Evolutionary conservation across 768 basidiomycete species (phyloP).

Genomic region (Postia placenta): DNA sequence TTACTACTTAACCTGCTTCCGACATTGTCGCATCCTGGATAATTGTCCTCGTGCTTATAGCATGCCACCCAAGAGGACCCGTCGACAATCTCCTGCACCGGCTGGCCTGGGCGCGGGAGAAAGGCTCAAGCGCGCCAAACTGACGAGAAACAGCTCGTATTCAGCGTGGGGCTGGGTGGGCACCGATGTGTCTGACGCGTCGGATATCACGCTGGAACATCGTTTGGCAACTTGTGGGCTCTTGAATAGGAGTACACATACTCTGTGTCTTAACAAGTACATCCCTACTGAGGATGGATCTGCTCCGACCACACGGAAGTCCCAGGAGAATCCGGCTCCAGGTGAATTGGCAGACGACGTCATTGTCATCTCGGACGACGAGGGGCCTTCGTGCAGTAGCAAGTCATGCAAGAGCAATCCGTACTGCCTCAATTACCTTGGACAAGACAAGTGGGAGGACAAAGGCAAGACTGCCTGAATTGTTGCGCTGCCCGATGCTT

Average conservation of each 20-base stretch:
- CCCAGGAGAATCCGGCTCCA: constrained; percentile 10
- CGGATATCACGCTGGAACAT: constrained; percentile 64
- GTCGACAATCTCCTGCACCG: constrained; percentile 16
- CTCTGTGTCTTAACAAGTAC: constrained; percentile 58
- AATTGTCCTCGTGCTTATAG: no score
- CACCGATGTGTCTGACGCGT: constrained; percentile 48
- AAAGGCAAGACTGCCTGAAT: constrained; percentile 41
- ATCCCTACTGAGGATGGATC: constrained; percentile 18
- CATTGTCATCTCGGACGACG: constrained; percentile 68
- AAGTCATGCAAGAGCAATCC: constrained; percentile 72
- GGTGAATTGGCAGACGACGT: constrained; percentile 55
- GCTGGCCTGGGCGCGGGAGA: constrained; percentile 54
- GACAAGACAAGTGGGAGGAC: constrained; percentile 77
- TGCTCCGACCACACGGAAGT: constrained; percentile 7
- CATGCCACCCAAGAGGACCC: constrained; percentile 24
- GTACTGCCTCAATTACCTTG: constrained; percentile 83
- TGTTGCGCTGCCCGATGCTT: constrained; percentile 3
- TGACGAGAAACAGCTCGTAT: constrained; percentile 34
- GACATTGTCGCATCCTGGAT: not conserved
- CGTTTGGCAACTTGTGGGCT: constrained; percentile 64
- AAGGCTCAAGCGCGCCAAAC: constrained; percentile 51
- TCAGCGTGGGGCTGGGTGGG: constrained; percentile 81
- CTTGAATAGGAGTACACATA: constrained; percentile 39
- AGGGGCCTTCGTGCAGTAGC: constrained; percentile 47
- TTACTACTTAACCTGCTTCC: not conserved